phyloP scores from a whole-genome alignment of 768 basidiomycete genomes.

The Amanita inopinata region DNA sequence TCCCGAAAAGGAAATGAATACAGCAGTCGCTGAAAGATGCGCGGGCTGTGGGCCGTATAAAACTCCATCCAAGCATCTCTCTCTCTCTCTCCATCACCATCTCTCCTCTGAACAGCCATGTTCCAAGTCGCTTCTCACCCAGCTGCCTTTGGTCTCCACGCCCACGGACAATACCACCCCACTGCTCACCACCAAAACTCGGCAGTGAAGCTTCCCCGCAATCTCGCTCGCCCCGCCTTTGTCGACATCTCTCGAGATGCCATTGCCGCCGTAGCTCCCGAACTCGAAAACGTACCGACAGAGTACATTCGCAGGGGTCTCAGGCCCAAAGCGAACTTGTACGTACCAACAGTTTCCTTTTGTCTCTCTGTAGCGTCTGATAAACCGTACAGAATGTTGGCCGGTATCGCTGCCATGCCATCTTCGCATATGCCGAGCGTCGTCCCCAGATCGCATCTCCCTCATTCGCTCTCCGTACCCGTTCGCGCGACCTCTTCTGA shows the following conservation, averaged over 20 bases:
- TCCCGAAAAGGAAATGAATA: conserved; percentile 21
- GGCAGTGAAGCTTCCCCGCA: conserved; percentile 61
- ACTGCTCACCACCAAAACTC: conserved; percentile 16
- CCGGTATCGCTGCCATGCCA: conserved; percentile 41
- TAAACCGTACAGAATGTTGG: conserved; percentile 35
- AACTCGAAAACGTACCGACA: conserved; percentile 50
- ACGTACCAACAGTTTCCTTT: conserved; percentile 16
- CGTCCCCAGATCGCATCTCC: conserved; percentile 56
- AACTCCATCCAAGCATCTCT: conserved; percentile 6
- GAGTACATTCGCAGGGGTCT: conserved; percentile 63
- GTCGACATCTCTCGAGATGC: conserved; percentile 47
- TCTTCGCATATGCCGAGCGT: conserved; percentile 52
- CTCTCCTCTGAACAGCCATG: conserved; percentile 20
- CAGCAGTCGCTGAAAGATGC: conserved; percentile 21
- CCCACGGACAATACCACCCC: conserved; percentile 25
- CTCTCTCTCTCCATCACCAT: conserved; percentile 3
- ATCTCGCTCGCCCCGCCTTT: conserved; percentile 53
- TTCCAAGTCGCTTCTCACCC: conserved; percentile 41
- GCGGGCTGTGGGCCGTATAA: conserved; percentile 13
- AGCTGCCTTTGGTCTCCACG: conserved; percentile 28
- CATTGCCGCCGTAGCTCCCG: conserved; percentile 57
- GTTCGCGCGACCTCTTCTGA: conserved; percentile 20
- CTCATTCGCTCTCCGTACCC: conserved; percentile 45
- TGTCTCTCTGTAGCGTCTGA: conserved; percentile 14
- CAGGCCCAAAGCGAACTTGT: conserved; percentile 34